phyloP scores from a whole-genome alignment of 2,329 filamentous ascomycete genomes.

The Thielaviopsis euricoi region DNA sequence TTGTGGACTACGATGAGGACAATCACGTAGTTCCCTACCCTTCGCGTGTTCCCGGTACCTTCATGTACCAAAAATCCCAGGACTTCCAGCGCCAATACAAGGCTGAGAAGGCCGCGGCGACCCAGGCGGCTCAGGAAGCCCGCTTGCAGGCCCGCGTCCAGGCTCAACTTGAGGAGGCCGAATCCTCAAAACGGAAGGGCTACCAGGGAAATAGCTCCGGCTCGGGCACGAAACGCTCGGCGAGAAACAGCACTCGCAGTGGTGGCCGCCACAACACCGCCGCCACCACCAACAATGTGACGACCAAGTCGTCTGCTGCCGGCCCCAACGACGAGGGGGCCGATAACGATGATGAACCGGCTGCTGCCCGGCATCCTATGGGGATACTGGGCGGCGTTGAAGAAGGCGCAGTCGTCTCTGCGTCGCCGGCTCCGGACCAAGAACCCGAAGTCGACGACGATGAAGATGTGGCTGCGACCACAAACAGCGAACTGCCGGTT shows the following conservation, averaged over 20 bases:
- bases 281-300: constrained; percentile 17
- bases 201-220: neutral
- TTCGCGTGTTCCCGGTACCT: constrained; percentile 26
- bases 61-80: constrained; percentile 24
- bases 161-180: constrained; percentile 5
- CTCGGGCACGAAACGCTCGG: neutral
- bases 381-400: constrained; percentile 20
- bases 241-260: constrained; percentile 13
- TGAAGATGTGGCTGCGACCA: neutral
- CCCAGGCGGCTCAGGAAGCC: constrained; percentile 11
- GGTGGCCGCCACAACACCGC: constrained; percentile 11
- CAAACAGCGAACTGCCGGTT: constrained; percentile 16
- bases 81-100: constrained; percentile 18
- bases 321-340: constrained; percentile 8
- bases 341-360: constrained; percentile 13
- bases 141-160: constrained; percentile 4
- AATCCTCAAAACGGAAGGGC: constrained; percentile 10
- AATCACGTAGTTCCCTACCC: constrained; percentile 29
- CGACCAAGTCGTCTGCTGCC: constrained; percentile 12
- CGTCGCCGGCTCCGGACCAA: constrained; percentile 10
- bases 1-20: constrained; percentile 22
- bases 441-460: constrained; percentile 10
- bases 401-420: constrained; percentile 9
- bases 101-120: constrained; percentile 20
- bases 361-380: constrained; percentile 13